phyloP scores from a whole-genome alignment of 2,329 filamentous ascomycete genomes.

The Alternaria alternata region DNA sequence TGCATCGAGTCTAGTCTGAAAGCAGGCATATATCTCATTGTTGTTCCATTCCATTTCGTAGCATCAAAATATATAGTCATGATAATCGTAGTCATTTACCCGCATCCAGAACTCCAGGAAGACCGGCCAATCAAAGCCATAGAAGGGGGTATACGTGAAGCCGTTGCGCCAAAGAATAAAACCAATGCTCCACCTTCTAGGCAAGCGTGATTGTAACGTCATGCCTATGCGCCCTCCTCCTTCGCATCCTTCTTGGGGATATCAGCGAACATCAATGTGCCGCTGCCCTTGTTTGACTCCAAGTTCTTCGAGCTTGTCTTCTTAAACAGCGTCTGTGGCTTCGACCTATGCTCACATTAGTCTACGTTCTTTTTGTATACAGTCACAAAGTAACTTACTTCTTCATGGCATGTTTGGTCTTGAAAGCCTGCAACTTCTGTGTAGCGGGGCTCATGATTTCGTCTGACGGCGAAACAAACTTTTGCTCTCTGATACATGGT shows the following conservation, averaged over 20 bases:
- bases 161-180: neutral
- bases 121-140: conserved; percentile 1
- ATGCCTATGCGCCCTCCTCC: conserved; percentile 8
- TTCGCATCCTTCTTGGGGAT: conserved; percentile 40
- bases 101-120: conserved; percentile 5
- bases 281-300: conserved; percentile 43
- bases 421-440: conserved; percentile 81
- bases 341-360: conserved; percentile 41
- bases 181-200: neutral
- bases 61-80: conserved; percentile 21
- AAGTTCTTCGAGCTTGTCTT: conserved; percentile 53
- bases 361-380: neutral
- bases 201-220: neutral
- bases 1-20: neutral
- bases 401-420: conserved; percentile 82
- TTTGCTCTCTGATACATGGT: conserved; percentile 53
- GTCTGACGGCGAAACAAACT: conserved; percentile 85
- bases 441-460: conserved; percentile 88
- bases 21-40: neutral
- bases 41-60: neutral
- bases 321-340: conserved; percentile 54
- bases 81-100: conserved; percentile 19
- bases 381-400: conserved; percentile 52
- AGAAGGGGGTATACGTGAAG: conserved; percentile 8
- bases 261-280: conserved; percentile 48